Conservation (phyloP, 176 grass and related monocot genomes). For the Cymbopogon citratus region DNA sequence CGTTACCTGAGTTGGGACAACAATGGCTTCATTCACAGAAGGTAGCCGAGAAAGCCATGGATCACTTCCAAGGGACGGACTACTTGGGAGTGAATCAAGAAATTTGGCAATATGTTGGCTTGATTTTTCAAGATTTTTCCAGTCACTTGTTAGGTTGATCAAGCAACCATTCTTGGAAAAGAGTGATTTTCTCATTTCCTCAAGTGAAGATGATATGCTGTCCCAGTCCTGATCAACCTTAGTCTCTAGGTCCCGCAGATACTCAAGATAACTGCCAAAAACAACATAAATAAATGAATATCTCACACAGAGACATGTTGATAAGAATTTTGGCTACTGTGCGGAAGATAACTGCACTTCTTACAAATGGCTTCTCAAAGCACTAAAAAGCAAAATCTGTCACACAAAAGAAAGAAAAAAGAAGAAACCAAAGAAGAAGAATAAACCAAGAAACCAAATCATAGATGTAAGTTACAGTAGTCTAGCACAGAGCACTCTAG, state of each 20-base stretch:
- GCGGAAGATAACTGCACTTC: not conserved
- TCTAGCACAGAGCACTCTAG: not conserved
- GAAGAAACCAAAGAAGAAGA: no score
- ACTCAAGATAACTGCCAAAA: slow-evolving; percentile 82
- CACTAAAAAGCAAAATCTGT: not conserved
- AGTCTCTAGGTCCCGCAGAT: slow-evolving; percentile 79
- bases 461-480: not conserved
- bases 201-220: slow-evolving; percentile 76
- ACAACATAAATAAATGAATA: slow-evolving; percentile 31
- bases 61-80: slow-evolving; percentile 39
- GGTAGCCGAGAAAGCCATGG: slow-evolving; percentile 68
- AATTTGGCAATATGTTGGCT: slow-evolving; percentile 68
- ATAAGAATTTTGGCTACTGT: not conserved
- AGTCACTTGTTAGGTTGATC: slow-evolving; percentile 79
- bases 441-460: not conserved
- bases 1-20: slow-evolving; percentile 89
- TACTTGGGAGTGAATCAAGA: slow-evolving; percentile 74
- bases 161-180: slow-evolving; percentile 75
- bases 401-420: not conserved
- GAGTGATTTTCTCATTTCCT: slow-evolving; percentile 83
- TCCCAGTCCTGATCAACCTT: slow-evolving; percentile 95
- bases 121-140: slow-evolving; percentile 84
- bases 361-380: slow-evolving; percentile 2
- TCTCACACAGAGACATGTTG: not conserved
- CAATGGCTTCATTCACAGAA: slow-evolving; percentile 88